phyloP scores from a whole-genome alignment of 352 stramenopile genomes.

The Phytophthora sojae region DNA sequence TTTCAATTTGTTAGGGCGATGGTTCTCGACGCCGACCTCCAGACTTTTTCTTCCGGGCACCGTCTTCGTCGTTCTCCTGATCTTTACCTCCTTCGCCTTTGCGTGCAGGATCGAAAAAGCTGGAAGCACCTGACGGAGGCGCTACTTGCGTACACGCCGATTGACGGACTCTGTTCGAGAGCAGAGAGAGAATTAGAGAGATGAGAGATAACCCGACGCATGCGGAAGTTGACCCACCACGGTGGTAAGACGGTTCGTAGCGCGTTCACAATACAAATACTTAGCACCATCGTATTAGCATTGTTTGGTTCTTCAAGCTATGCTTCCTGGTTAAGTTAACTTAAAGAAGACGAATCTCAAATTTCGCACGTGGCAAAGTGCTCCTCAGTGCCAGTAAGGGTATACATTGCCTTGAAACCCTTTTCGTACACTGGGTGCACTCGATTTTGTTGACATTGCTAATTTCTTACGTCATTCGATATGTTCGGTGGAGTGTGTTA shows the following conservation, averaged over 20 bases:
- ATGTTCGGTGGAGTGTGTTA: too few species aligned
- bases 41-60: neutral
- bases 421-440: too few species aligned
- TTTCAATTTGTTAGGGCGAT: neutral
- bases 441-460: too few species aligned
- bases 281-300: neutral
- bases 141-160: neutral
- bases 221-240: neutral
- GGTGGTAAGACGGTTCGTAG: neutral
- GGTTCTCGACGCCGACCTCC: neutral
- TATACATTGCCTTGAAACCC: too few species aligned
- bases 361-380: too few species aligned
- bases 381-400: too few species aligned
- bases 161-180: neutral
- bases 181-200: neutral
- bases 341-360: too few species aligned
- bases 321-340: too few species aligned
- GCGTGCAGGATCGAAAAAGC: neutral
- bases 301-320: too few species aligned
- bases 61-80: too few species aligned
- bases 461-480: too few species aligned
- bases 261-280: neutral
- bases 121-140: neutral
- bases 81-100: neutral
- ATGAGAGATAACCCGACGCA: conserved; percentile 3